phyloP scores from a whole-genome alignment of 768 basidiomycete genomes.

The Pulveroboletus ravenelii region DNA sequence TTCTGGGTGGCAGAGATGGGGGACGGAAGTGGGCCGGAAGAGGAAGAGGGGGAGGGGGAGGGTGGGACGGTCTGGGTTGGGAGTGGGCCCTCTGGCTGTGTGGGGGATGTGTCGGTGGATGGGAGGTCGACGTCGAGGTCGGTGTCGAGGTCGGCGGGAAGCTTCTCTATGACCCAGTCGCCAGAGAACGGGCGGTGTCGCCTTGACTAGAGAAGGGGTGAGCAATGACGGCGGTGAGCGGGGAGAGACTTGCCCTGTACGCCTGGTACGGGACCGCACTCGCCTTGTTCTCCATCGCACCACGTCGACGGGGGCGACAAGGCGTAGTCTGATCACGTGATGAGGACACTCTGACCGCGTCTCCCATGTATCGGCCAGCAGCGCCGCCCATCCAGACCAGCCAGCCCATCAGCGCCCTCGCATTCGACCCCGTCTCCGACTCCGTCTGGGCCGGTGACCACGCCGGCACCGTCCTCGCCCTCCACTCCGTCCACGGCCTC shows the following conservation, averaged over 20 bases:
- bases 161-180: conserved; percentile 24
- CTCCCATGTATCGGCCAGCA: conserved; percentile 19
- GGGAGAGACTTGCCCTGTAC: conserved; percentile 35
- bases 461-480: conserved; percentile 63
- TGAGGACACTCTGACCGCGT: not conserved
- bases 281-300: conserved; percentile 14
- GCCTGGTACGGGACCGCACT: conserved; percentile 52
- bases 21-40: conserved; percentile 6
- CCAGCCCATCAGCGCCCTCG: conserved; percentile 66
- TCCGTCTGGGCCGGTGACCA: conserved; percentile 82
- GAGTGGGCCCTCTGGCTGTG: not conserved
- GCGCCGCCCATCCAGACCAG: conserved; percentile 11
- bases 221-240: not conserved
- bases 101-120: not conserved
- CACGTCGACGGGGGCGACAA: too few species aligned
- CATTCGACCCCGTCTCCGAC: conserved; percentile 90
- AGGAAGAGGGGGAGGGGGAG: conserved; percentile 6
- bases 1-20: not conserved
- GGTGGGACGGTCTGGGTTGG: not conserved
- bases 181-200: conserved; percentile 21
- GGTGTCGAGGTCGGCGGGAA: not conserved
- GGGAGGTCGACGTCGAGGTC: conserved; percentile 1
- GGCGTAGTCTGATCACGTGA: conserved; percentile 16
- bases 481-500: conserved; percentile 57
- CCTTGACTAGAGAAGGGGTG: conserved; percentile 36